phyloP scores from a whole-genome alignment of 352 stramenopile genomes.

The Globisporangium uncinulatum region DNA sequence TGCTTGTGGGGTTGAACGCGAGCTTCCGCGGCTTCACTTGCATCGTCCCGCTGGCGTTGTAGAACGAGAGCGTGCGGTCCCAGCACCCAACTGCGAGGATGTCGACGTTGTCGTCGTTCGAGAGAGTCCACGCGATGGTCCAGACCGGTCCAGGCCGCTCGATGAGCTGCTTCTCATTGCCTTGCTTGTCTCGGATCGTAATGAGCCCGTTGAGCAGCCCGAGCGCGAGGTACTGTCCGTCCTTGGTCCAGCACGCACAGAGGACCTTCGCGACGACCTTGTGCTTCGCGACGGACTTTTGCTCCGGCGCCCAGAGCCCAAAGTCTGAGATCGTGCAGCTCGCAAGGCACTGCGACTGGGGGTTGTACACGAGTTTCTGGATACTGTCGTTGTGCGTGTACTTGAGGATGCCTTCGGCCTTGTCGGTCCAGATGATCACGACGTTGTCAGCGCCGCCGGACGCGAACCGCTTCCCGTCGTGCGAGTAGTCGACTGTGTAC shows the following conservation, averaged over 20 bases:
- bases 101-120: conserved; percentile 76
- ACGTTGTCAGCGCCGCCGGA: conserved; percentile 92
- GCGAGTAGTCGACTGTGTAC: conserved; percentile 89
- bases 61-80: conserved; percentile 93
- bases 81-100: conserved; percentile 91
- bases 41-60: conserved; percentile 78
- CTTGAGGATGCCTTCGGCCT: conserved; percentile 93
- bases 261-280: conserved; percentile 93
- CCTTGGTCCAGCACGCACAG: conserved; percentile 88
- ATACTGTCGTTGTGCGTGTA: conserved; percentile 95
- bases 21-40: conserved; percentile 86
- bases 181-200: conserved; percentile 89
- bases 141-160: conserved; percentile 83
- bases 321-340: conserved; percentile 94
- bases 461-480: conserved; percentile 90
- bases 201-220: conserved; percentile 90
- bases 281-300: conserved; percentile 93
- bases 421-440: conserved; percentile 96
- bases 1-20: conserved; percentile 88
- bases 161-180: conserved; percentile 89
- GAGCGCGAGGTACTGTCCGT: conserved; percentile 89
- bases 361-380: conserved; percentile 91
- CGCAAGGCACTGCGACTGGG: conserved; percentile 87
- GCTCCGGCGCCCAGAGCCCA: conserved; percentile 90
- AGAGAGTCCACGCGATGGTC: conserved; percentile 81